Base-by-base conservation (phyloP, 1,284 basidiomycete species). In the Rhodotorula sp. region DNA sequence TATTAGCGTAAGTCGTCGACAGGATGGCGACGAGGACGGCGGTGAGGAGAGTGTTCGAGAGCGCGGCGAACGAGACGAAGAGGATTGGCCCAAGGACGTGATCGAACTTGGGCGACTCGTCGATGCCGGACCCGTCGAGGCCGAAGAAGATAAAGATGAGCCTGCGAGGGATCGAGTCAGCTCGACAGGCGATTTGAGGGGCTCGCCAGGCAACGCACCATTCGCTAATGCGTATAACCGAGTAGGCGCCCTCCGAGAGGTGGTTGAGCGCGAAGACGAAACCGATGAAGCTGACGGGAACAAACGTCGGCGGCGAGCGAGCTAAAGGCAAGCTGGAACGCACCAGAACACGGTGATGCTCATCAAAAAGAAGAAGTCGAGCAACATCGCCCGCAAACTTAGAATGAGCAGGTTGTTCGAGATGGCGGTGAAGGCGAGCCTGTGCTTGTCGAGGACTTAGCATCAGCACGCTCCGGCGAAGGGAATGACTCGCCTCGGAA, bases 11-110 rank as follows among this genome's bases (percentile, higher is more conserved):
- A 1, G 91, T 93, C 77, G 91, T 90, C 9, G 91, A 91, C 51
- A 94, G 81, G 65, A 92, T 89, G 6, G 90, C 92, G 68, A 92
- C 92, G 44, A 95, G 83, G 76, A 94, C 90, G 86, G 81, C 77
- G 30, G 82, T 77, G 73, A 92, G 81, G 52, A 93, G 83, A 0
- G 91, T 92, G 76, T 89, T 91, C 0, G 87, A 87, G 57, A 92
- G 78, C 0, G 89, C 90, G 65, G 92, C 91, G 79, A 93, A 97
- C 24, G 85, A 82, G 18, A 83, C 89, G 86, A 95, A 91, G 61
- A 95, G 82, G 63, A 93, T 86, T 5, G 92, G 92, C 10, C 67
- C 74, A 26, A 75, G 65, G n/a, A 69, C 46, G 1, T 69, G 71
- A 56, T 75, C 71, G 28, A 75, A 75, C n/a, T 65, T 66, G 5